Percentiles rank a stretch among this genome's conserved stretches.
phyloP scores from a whole-genome alignment of 495 filamentous ascomycete species.

The Aspergillus mulundensis region DNA sequence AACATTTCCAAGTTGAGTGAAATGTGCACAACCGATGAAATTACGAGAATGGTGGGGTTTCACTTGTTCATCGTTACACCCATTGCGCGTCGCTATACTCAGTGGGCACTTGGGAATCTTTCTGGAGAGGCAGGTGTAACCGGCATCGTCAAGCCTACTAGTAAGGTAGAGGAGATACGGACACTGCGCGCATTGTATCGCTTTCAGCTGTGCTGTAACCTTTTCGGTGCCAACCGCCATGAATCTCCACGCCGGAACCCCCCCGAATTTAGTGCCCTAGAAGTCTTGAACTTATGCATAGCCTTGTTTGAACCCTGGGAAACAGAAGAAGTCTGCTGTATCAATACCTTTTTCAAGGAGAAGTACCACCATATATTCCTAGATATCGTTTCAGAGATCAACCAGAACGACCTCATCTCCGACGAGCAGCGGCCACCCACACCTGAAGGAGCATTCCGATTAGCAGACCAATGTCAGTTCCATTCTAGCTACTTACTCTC shows the following conservation, averaged over 20 bases:
- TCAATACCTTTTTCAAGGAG: constrained; percentile 7
- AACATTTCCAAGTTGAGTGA: no score
- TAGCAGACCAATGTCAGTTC: no score
- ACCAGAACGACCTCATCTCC: no score
- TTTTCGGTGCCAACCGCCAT: constrained; percentile 17
- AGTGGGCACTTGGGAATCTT: constrained; percentile 10
- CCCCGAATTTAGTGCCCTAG: no score
- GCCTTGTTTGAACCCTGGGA: not conserved
- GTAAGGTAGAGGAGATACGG: constrained; percentile 16
- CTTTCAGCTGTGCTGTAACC: constrained; percentile 24
- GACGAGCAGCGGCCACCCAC: no score
- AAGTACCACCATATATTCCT: not conserved
- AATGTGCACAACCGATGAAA: no score
- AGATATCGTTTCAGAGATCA: no score
- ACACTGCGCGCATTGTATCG: constrained; percentile 27
- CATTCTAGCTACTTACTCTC: no score
- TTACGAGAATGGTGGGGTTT: constrained; percentile 2
- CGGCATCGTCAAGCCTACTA: constrained; percentile 1
- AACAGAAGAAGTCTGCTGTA: constrained; percentile 12
- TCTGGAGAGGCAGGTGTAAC: not conserved
- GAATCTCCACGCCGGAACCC: no score
- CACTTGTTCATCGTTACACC: constrained; percentile 22
- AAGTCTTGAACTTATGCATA: not conserved
- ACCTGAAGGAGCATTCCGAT: no score
- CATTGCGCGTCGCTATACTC: constrained; percentile 8